Evolutionary conservation across 2,329 filamentous ascomycete genomes (phyloP).

Genomic region (Phaeoacremonium minimum): DNA sequence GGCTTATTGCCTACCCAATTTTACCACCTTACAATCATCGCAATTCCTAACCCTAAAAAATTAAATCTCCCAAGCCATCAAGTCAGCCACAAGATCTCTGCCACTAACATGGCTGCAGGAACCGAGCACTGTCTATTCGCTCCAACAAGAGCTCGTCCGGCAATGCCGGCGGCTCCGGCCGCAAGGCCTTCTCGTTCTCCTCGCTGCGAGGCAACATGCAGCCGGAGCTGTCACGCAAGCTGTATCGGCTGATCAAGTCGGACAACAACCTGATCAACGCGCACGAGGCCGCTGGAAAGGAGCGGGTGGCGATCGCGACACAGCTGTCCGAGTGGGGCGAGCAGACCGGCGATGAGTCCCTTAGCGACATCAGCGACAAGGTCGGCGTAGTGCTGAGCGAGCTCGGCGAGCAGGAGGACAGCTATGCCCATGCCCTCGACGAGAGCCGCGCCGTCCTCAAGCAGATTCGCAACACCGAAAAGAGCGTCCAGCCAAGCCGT

Average conservation of each 20-base stretch:
- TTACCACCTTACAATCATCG: too few species aligned
- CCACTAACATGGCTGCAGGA: constrained; percentile 42
- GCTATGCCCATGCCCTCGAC: constrained; percentile 81
- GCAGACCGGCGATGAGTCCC: constrained; percentile 77
- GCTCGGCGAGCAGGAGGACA: constrained; percentile 89
- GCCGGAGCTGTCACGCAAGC: constrained; percentile 81
- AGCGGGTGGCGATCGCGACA: constrained; percentile 78
- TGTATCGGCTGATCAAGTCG: constrained; percentile 91
- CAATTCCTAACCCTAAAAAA: too few species aligned
- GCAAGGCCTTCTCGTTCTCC: constrained; percentile 77
- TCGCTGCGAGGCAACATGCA: constrained; percentile 82
- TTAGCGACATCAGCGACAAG: constrained; percentile 93
- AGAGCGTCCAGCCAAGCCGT: constrained; percentile 87
- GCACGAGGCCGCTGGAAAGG: constrained; percentile 79
- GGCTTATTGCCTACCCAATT: too few species aligned
- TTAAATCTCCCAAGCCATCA: too few species aligned
- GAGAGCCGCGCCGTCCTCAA: constrained; percentile 81
- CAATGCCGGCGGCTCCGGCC: constrained; percentile 34
- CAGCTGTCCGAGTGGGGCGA: constrained; percentile 98
- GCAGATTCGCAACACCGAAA: constrained; percentile 91
- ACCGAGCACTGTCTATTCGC: constrained; percentile 70
- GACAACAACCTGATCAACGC: constrained; percentile 84
- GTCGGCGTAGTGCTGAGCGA: constrained; percentile 88
- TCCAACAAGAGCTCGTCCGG: constrained; percentile 51
- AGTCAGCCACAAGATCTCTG: not conserved